Conservation (phyloP, 805 yeast genomes). For the Priceomyces castillae region DNA sequence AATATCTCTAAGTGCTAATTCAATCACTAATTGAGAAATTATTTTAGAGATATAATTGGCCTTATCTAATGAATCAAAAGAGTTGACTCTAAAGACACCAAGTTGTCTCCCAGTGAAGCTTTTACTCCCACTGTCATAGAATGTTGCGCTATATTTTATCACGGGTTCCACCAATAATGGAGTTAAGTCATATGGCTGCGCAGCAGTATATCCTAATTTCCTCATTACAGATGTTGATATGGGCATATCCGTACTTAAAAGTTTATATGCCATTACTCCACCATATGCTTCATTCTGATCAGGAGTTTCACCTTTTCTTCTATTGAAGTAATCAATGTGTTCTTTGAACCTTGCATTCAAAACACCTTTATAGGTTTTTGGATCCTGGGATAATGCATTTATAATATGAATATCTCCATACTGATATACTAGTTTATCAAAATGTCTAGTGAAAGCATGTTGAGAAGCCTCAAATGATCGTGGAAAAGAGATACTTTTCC, state of each 20-base stretch:
- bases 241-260: constrained; percentile 30
- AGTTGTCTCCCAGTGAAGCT: constrained; percentile 45
- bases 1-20: constrained; percentile 44
- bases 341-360: constrained; percentile 38
- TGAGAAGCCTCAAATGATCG: constrained; percentile 54
- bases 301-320: constrained; percentile 14
- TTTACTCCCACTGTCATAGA: constrained; percentile 34
- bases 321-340: constrained; percentile 34
- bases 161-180: constrained; percentile 31
- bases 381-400: constrained; percentile 46
- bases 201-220: constrained; percentile 32
- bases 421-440: constrained; percentile 45
- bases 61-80: constrained; percentile 48
- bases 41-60: constrained; percentile 48
- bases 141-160: constrained; percentile 46
- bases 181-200: constrained; percentile 33
- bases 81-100: constrained; percentile 50
- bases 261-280: constrained; percentile 6
- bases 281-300: not conserved
- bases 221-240: constrained; percentile 30
- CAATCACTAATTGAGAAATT: constrained; percentile 48
- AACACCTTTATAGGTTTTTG: constrained; percentile 44
- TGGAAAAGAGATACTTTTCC: constrained; percentile 45
- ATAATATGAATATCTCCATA: constrained; percentile 50
- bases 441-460: constrained; percentile 50